Evolutionary conservation across 2,329 filamentous ascomycete genomes (phyloP), one percentile per base, ranked within the genome.

Genomic region (Neofusicoccum sp.): DNA sequence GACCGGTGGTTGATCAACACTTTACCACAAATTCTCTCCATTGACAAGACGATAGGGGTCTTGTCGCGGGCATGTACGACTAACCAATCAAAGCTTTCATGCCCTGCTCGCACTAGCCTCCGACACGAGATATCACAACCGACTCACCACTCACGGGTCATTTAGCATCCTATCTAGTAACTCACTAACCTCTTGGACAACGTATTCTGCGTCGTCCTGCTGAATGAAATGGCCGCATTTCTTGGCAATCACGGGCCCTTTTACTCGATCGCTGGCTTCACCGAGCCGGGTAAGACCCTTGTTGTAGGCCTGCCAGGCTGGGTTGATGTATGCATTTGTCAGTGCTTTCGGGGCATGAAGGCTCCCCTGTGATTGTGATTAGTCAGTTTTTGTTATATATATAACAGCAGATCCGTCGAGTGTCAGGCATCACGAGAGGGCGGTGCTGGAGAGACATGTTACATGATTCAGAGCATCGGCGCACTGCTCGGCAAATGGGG

Each of bases 191-290:
- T 76, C 73, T 59, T 71, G 70, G 41, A 68, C 69, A 6, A 84
- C 82, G 63, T 82, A 76, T 1, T 64, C 72, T 3, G 85, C 84
- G 33, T 81, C 79, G 64, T 86, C 84, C 39, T 73, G 76, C 66
- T 87, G 85, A 29, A 87, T 79, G 63, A 86, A 85, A 70, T 86
- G 83, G 0, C 83, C 83, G 37, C 81, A 83, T 0, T 77, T 76
- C 6, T 76, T 73, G 0, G 83, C 83, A 45, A 81, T 77, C 11
- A 84, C 67, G 1, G 79, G 80, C 0, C 81, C 81, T 44, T 78
- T 78, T 22, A 75, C 76, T 39, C 70, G 77, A 9, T 75, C 74
- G 0, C 69, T 58, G 3, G 11, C 28, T n/a, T 72, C 73, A 0
- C 80, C 84, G 9, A 87, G 76, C 22, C 71, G 72, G 1, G 75